Percentiles rank a stretch among this genome's conserved stretches.
Conservation (phyloP, 2,329 filamentous ascomycete genomes). For the Trichoderma atrobrunneum region DNA sequence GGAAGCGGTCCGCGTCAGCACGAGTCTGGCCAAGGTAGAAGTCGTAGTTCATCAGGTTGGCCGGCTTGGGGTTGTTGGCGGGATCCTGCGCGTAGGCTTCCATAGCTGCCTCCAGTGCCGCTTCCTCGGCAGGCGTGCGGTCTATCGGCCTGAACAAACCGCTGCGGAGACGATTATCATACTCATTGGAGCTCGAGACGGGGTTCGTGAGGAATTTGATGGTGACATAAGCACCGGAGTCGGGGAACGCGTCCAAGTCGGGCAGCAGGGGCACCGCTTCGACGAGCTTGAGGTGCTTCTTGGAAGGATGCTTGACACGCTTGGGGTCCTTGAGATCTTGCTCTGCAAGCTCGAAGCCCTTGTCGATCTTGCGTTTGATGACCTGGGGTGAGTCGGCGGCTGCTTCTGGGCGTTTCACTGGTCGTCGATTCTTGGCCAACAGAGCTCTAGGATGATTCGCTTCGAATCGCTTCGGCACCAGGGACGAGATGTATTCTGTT, state of each 20-base stretch:
- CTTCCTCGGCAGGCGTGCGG: constrained; percentile 52
- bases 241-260: constrained; percentile 66
- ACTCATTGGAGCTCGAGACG: constrained; percentile 48
- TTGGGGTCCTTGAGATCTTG: constrained; percentile 52
- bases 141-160: constrained; percentile 61
- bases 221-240: constrained; percentile 66
- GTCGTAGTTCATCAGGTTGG: constrained; percentile 62
- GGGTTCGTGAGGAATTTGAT: constrained; percentile 68
- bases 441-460: constrained; percentile 44
- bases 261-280: constrained; percentile 61
- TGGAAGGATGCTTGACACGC: constrained; percentile 57
- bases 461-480: constrained; percentile 48
- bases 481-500: constrained; percentile 87
- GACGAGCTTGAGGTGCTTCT: constrained; percentile 56
- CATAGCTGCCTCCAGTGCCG: constrained; percentile 47
- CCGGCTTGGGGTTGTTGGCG: constrained; percentile 52
- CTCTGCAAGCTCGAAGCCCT: constrained; percentile 56
- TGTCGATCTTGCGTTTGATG: constrained; percentile 67
- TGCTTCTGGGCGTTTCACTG: constrained; percentile 53
- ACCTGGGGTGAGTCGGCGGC: constrained; percentile 61
- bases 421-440: constrained; percentile 33
- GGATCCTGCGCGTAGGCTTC: constrained; percentile 58
- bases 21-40: constrained; percentile 58
- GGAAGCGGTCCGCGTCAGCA: constrained; percentile 52
- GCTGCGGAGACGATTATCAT: constrained; percentile 60